These are phyloP conservation scores for Coriaria nepalensis DNA, from an alignment of 306 rosid species.

Conservation along the genomic window DNA sequence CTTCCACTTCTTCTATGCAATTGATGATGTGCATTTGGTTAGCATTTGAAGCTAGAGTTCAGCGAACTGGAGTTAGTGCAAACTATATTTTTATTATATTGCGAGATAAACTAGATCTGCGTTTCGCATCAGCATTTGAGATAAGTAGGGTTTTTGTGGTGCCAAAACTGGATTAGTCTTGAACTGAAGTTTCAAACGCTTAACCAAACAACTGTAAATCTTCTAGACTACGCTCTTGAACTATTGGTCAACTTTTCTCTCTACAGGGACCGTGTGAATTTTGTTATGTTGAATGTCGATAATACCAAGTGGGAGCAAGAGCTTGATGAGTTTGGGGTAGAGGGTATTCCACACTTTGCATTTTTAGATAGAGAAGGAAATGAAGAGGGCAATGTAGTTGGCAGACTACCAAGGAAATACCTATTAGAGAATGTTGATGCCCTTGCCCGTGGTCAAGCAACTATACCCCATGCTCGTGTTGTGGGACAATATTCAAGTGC, in stretches of 20 bases:
- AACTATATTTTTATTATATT: too few species aligned
- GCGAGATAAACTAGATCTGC: too few species aligned
- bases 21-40: too few species aligned
- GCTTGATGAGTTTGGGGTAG: slow-evolving; percentile 96
- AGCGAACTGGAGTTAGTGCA: too few species aligned
- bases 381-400: slow-evolving; percentile 88
- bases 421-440: slow-evolving; percentile 76
- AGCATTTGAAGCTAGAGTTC: too few species aligned
- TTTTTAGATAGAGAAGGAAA: slow-evolving; percentile 83
- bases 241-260: background rate
- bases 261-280: slow-evolving; percentile 51
- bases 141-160: too few species aligned
- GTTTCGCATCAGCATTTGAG: too few species aligned
- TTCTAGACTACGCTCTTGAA: background rate
- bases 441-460: slow-evolving; percentile 57
- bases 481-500: slow-evolving; percentile 77
- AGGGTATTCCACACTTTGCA: slow-evolving; percentile 95
- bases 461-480: slow-evolving; percentile 80
- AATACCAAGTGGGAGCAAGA: slow-evolving; percentile 97
- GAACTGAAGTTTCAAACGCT: too few species aligned
- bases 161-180: too few species aligned
- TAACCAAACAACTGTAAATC: background rate
- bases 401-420: slow-evolving; percentile 72
- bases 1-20: background rate
- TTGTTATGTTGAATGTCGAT: slow-evolving; percentile 77